Percentiles rank a stretch among this genome's conserved stretches.
These are phyloP conservation scores for Ottelia alismoides DNA, from an alignment of 106 monocot genomes.

Conservation along the genomic window DNA sequence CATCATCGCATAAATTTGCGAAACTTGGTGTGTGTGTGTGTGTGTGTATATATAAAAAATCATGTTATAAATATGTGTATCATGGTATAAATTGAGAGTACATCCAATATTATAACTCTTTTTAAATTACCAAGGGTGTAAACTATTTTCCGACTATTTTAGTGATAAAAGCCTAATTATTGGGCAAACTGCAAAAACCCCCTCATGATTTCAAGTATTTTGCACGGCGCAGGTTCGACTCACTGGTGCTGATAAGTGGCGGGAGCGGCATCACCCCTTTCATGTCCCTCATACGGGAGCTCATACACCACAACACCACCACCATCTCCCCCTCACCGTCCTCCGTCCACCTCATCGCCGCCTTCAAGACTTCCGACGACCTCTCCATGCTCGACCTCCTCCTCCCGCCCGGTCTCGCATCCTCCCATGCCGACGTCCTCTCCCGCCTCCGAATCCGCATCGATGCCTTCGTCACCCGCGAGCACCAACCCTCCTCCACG, in stretches of 20 bases:
- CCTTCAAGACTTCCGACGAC: constrained; percentile 50
- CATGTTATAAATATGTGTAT: no score
- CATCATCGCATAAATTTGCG: no score
- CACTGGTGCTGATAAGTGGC: constrained; percentile 64
- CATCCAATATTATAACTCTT: no score
- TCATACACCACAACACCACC: constrained; percentile 31
- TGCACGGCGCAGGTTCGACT: constrained; percentile 64
- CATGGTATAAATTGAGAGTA: no score
- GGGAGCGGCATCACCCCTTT: constrained; percentile 86
- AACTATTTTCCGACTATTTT: no score
- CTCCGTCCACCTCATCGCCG: constrained; percentile 43
- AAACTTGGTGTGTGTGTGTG: no score
- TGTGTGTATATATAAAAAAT: no score
- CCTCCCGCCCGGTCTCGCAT: constrained; percentile 19
- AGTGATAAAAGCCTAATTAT: no score
- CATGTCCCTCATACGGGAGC: constrained; percentile 65
- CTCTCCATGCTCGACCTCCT: constrained; percentile 75
- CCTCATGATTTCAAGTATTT: no score
- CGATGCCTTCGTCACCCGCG: constrained; percentile 57
- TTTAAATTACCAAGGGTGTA: no score
- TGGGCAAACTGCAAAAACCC: no score
- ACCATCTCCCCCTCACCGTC: constrained; percentile 15
- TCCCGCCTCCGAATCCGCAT: constrained; percentile 31
- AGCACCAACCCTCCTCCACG: constrained; percentile 4
- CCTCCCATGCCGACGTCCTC: constrained; percentile 21